phyloP scores from a whole-genome alignment of 805 yeast genomes.

The Brettanomyces naardenensis region DNA sequence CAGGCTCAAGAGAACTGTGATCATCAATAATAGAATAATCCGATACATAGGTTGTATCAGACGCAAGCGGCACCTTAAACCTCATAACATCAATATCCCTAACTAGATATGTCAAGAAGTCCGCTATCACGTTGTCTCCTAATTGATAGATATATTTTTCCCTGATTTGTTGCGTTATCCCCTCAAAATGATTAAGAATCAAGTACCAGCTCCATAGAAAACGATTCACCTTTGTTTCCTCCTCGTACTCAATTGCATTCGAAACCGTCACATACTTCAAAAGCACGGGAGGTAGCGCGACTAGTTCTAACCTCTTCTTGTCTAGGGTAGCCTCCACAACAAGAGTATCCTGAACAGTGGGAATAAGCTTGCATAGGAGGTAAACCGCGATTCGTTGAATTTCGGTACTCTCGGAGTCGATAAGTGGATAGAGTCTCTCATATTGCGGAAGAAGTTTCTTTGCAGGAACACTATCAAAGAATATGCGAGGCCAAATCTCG shows the following conservation, averaged over 20 bases:
- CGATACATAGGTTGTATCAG: conserved; percentile 21
- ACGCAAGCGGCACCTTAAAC: conserved; percentile 11
- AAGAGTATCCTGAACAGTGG: conserved; percentile 44
- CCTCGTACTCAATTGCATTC: conserved; percentile 34
- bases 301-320: conserved; percentile 29
- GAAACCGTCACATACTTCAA: conserved; percentile 24
- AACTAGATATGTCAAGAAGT: conserved; percentile 46
- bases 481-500: conserved; percentile 22
- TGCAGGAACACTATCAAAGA: conserved; percentile 20
- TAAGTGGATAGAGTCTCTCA: conserved; percentile 28
- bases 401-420: conserved; percentile 20
- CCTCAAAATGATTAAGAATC: conserved; percentile 51
- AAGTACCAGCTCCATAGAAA: conserved; percentile 67
- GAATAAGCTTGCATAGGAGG: conserved; percentile 33
- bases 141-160: conserved; percentile 53
- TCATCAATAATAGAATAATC: conserved; percentile 13
- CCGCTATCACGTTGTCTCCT: conserved; percentile 39
- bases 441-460: conserved; percentile 26
- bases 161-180: conserved; percentile 58
- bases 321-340: conserved; percentile 55
- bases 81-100: conserved; percentile 38
- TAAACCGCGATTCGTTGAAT: conserved; percentile 37
- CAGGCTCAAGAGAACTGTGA: conserved; percentile 7
- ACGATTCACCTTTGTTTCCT: conserved; percentile 27
- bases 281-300: conserved; percentile 34